Base-by-base conservation (phyloP, 2,329 filamentous ascomycete species). In the Fusarium setosum region DNA sequence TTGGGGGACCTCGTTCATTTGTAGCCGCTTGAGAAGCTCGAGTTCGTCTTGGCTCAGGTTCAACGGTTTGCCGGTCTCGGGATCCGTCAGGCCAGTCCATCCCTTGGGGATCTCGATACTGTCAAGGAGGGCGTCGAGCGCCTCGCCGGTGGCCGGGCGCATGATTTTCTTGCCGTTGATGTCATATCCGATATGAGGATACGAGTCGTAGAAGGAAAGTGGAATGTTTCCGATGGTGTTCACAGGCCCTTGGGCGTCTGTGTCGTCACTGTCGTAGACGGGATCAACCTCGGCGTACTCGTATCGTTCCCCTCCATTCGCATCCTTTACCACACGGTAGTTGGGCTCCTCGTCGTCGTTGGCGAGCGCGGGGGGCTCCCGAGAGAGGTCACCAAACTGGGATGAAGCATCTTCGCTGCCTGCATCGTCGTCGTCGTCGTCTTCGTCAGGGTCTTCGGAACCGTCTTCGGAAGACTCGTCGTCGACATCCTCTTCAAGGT, bases 111-210 rank as follows among this genome's bases (percentile, higher is more conserved):
- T 84, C 74, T 99, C 96, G 72, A 99, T 99, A 79, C 92, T 97
- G 73, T 99, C 95, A 10, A 99, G 84, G 40, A 99, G 85, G 12
- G 94, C 93, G 82, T 99, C 96, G 29, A 99, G 82, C 32, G 96
- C 96, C 76, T 97, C 92, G 51, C 95, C 95, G 70, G 94, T 95
- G 5, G 96, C 96, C 7, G 96, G 96, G 51, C 96, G 91, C 90
- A 97, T 92, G 67, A 99, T 97, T 79, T 92, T 96, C 86, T 96
- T 97, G 78, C 96, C 96, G 78, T 99, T 97, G 82, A 99, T 98
- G 73, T 97, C 93, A 80, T 99, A 99, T 60, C 96, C 96, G 75
- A 99, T 97, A 77, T 99, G 96, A 49, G 96, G 96, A 76, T 97
- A 99, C 32, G 93, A 92, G 77, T 99, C 96, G 82, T 99, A 99